Conservation (phyloP, 805 yeast genomes). For the Barnettozyma populi region DNA sequence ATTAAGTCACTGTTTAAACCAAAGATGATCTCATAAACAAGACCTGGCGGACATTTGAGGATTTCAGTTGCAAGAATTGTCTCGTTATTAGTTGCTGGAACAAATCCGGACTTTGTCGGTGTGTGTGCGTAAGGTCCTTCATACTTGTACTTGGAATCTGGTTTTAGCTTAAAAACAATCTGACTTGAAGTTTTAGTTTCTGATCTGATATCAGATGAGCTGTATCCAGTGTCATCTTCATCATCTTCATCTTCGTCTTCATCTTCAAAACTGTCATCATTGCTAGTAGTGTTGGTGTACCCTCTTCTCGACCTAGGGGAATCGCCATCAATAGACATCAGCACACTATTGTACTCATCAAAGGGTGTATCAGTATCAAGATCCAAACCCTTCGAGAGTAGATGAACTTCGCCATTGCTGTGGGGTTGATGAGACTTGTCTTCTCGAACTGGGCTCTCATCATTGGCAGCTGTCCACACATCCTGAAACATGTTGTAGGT, state of each 20-base stretch:
- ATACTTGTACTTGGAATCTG: slow-evolving; percentile 36
- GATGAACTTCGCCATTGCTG: slow-evolving; percentile 7
- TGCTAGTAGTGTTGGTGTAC: slow-evolving; percentile 21
- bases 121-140: slow-evolving; percentile 63
- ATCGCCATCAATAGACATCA: slow-evolving; percentile 41
- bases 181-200: slow-evolving; percentile 16
- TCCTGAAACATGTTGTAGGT: slow-evolving; percentile 56
- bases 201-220: slow-evolving; percentile 4
- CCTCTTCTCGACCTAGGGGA: slow-evolving; percentile 20
- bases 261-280: slow-evolving; percentile 21
- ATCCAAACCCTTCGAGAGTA: slow-evolving; percentile 17
- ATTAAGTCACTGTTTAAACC: slow-evolving; percentile 50
- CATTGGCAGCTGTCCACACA: slow-evolving; percentile 20
- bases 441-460: slow-evolving; percentile 1
- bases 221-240: slow-evolving; percentile 1
- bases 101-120: slow-evolving; percentile 46
- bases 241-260: slow-evolving; percentile 9
- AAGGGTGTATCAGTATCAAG: slow-evolving; percentile 13
- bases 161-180: slow-evolving; percentile 32
- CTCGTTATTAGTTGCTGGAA: slow-evolving; percentile 43
- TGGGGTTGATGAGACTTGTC: background rate
- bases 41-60: slow-evolving; percentile 71
- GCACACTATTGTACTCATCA: slow-evolving; percentile 29
- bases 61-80: slow-evolving; percentile 45
- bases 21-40: slow-evolving; percentile 62